Conservation (phyloP, 2,329 filamentous ascomycete genomes). For the Pseudocercospora vitis region DNA sequence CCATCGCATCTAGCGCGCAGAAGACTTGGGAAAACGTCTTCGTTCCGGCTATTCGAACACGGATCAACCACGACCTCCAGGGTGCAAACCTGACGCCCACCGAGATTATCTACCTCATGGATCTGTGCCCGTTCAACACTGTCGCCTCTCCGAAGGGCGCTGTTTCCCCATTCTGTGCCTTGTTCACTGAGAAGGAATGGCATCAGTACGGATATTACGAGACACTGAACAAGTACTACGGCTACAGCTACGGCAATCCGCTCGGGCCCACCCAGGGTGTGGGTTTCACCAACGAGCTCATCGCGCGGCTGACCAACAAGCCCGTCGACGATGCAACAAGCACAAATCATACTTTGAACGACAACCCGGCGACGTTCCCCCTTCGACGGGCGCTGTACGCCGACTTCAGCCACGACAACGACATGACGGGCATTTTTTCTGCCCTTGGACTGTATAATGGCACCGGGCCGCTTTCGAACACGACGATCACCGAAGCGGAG, state of each 20-base stretch:
- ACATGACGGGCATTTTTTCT: constrained; percentile 73
- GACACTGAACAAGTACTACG: constrained; percentile 80
- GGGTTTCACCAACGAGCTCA: constrained; percentile 83
- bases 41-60: constrained; percentile 63
- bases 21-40: constrained; percentile 63
- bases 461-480: constrained; percentile 52
- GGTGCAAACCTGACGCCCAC: constrained; percentile 63
- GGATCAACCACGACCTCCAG: constrained; percentile 67
- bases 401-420: constrained; percentile 91
- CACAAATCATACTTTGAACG: constrained; percentile 76
- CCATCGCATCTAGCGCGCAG: constrained; percentile 54
- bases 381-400: constrained; percentile 69
- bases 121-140: constrained; percentile 82
- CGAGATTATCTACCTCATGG: constrained; percentile 75
- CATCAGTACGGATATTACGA: constrained; percentile 76
- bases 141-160: constrained; percentile 60
- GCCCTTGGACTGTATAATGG: constrained; percentile 76
- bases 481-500: constrained; percentile 49
- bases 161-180: constrained; percentile 69
- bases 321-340: constrained; percentile 71
- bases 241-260: constrained; percentile 72
- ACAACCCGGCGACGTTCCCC: constrained; percentile 68
- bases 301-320: constrained; percentile 70
- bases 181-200: constrained; percentile 82
- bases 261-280: constrained; percentile 83